phyloP scores from a whole-genome alignment of 1,284 basidiomycete genomes.

The Leccinum pachyderme region DNA sequence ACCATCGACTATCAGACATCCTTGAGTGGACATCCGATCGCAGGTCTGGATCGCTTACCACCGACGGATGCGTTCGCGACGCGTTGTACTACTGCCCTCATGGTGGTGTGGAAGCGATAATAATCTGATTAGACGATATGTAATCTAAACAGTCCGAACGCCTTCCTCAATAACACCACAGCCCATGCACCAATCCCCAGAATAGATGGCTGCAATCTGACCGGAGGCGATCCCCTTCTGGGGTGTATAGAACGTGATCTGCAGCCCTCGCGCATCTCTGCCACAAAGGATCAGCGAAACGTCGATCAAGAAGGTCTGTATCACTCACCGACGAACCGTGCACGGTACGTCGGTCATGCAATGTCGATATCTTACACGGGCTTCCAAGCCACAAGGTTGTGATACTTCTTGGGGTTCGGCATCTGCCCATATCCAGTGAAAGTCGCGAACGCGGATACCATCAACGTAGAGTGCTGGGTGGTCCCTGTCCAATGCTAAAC shows the following conservation, averaged over 20 bases:
- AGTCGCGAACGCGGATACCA: conserved; percentile 48
- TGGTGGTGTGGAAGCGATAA: conserved; percentile 26
- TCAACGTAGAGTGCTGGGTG: conserved; percentile 63
- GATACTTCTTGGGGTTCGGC: conserved; percentile 49
- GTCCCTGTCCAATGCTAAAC: conserved; percentile 39
- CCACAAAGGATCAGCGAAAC: neutral
- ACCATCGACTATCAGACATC: conserved; percentile 54
- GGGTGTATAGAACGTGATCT: conserved; percentile 54
- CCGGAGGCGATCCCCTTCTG: conserved; percentile 76
- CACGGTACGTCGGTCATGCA: conserved; percentile 60
- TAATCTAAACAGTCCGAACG: conserved; percentile 5
- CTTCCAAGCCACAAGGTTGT: conserved; percentile 43
- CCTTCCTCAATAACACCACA: conserved; percentile 62
- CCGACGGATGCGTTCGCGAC: conserved; percentile 73
- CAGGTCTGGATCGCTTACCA: conserved; percentile 41
- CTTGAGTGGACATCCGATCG: neutral
- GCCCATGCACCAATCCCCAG: conserved; percentile 79
- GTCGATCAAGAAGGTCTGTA: neutral
- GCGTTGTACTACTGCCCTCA: conserved; percentile 78
- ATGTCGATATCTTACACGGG: conserved; percentile 70
- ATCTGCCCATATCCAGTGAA: conserved; percentile 77
- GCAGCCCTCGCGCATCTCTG: conserved; percentile 31
- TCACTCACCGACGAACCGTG: conserved; percentile 32
- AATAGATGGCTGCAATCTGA: conserved; percentile 77
- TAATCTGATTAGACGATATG: conserved; percentile 5